Evolutionary conservation across 1,284 basidiomycete genomes (phyloP).

Genomic region (Baeospora myosura): DNA sequence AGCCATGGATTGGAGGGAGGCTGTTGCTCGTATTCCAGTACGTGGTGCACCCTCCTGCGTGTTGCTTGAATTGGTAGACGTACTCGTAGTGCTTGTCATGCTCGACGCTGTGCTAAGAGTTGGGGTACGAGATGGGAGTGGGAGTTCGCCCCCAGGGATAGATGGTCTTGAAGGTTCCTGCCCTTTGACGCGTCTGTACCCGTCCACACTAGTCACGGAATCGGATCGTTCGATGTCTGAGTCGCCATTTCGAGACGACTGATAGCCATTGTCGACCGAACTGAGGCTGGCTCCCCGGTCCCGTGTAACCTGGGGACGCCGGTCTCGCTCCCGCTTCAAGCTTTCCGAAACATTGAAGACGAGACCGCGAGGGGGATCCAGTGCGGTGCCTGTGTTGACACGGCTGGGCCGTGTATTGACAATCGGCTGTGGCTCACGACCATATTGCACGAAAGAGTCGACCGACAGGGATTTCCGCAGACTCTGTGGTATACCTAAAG

Average conservation of each 20-base stretch:
- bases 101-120: constrained; percentile 35
- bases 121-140: constrained; percentile 45
- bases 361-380: constrained; percentile 24
- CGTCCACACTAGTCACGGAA: constrained; percentile 23
- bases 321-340: constrained; percentile 23
- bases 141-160: constrained; percentile 44
- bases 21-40: constrained; percentile 35
- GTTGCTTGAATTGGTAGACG: constrained; percentile 25
- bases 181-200: constrained; percentile 30
- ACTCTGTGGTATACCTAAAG: constrained; percentile 24
- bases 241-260: constrained; percentile 34
- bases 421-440: constrained; percentile 28
- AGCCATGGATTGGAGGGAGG: constrained; percentile 37
- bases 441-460: constrained; percentile 58
- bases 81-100: constrained; percentile 29
- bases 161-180: constrained; percentile 27
- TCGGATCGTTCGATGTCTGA: constrained; percentile 51
- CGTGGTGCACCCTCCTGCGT: constrained; percentile 34
- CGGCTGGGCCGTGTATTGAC: constrained; percentile 29
- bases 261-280: constrained; percentile 34
- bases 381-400: constrained; percentile 23
- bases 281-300: constrained; percentile 50
- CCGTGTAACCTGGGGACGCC: constrained; percentile 30
- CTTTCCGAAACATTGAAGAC: constrained; percentile 15
- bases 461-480: constrained; percentile 69